Percentiles rank a stretch among this genome's conserved stretches.
phyloP scores from a whole-genome alignment of 305 asterid genomes.

The Ilex paraguariensis region DNA sequence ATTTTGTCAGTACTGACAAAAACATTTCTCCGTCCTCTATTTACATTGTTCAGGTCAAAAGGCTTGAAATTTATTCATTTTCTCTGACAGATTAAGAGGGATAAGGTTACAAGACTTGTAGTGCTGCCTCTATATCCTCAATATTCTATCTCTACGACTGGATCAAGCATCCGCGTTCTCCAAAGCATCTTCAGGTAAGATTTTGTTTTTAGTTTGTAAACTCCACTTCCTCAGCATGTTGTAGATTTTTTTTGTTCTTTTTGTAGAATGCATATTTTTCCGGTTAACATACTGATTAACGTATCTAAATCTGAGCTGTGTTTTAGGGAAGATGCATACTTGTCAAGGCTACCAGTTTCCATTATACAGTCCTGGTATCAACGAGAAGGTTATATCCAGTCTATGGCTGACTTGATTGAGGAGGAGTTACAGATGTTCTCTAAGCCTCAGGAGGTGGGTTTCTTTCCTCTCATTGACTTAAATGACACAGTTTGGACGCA shows the following conservation, averaged over 20 bases:
- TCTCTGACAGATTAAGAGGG: constrained; percentile 65
- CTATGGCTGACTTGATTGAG: constrained; percentile 89
- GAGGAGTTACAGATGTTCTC: constrained; percentile 55
- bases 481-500: too few relatives aligned
- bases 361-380: constrained; percentile 92
- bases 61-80: too few relatives aligned
- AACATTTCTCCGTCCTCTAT: too few relatives aligned
- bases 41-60: too few relatives aligned
- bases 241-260: background rate
- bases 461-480: too few relatives aligned
- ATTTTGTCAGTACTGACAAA: too few relatives aligned
- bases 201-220: background rate
- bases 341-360: constrained; percentile 75
- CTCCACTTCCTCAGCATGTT: background rate
- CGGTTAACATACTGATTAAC: background rate
- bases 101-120: constrained; percentile 68
- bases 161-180: constrained; percentile 88
- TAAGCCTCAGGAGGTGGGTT: constrained; percentile 63
- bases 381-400: constrained; percentile 72
- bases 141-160: constrained; percentile 95
- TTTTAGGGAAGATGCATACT: constrained; percentile 52
- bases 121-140: constrained; percentile 94
- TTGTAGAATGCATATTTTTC: too few relatives aligned
- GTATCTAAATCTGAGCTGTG: constrained; percentile 10
- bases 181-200: constrained; percentile 62